Percentiles rank a stretch among this genome's conserved stretches.
Evolutionary conservation across 75 land plant species (phyloP).

Genomic region (Cunninghamia lanceolata): DNA sequence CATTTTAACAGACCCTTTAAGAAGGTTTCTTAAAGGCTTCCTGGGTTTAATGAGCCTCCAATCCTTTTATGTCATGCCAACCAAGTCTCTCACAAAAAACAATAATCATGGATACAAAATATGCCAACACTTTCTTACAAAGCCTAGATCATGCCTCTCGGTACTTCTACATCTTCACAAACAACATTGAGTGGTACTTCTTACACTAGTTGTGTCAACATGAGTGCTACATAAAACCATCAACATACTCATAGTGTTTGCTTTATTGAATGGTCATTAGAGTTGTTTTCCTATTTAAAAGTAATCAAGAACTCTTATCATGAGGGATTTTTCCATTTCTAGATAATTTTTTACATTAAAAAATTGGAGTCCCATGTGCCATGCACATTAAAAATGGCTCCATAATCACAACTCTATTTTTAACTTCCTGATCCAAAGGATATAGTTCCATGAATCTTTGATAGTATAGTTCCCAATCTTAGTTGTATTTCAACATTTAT

Average conservation of each 20-base stretch:
- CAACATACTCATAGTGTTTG: slow-evolving; percentile 72
- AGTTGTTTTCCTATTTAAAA: slow-evolving; percentile 9
- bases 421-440: slow-evolving; percentile 83
- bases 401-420: slow-evolving; percentile 77
- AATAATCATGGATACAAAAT: slow-evolving; percentile 93
- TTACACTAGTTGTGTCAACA: slow-evolving; percentile 89
- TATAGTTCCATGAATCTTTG: slow-evolving; percentile 84
- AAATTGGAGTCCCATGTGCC: slow-evolving; percentile 93
- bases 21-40: too few species aligned
- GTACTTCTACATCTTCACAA: slow-evolving; percentile 86
- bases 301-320: slow-evolving; percentile 18
- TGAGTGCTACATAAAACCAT: slow-evolving; percentile 90
- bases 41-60: too few species aligned
- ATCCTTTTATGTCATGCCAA: slow-evolving; percentile 90
- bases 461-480: slow-evolving; percentile 94
- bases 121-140: slow-evolving; percentile 96
- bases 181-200: slow-evolving; percentile 86
- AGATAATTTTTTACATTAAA: slow-evolving; percentile 38
- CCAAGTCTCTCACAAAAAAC: slow-evolving; percentile 94
- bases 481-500: slow-evolving; percentile 96
- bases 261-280: slow-evolving; percentile 40
- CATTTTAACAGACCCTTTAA: too few species aligned
- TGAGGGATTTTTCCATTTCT: slow-evolving; percentile 32
- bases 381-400: slow-evolving; percentile 96
- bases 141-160: slow-evolving; percentile 95